phyloP scores from a whole-genome alignment of 2,329 filamentous ascomycete species.

The Aspergillus quadricinctus region DNA sequence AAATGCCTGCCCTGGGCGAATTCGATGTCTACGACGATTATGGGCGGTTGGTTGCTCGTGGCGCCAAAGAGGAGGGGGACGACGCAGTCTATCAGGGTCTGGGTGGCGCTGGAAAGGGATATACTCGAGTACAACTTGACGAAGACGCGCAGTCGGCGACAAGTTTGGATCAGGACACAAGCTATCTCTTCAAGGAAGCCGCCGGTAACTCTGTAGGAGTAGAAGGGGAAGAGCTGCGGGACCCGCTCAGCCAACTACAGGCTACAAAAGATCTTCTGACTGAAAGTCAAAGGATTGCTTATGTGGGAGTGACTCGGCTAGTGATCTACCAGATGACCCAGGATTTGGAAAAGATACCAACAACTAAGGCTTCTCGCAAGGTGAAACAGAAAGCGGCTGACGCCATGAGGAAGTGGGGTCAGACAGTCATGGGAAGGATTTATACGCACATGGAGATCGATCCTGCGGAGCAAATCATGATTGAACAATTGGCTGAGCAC shows the following conservation, averaged over 20 bases:
- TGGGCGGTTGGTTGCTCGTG: slow-evolving; percentile 77
- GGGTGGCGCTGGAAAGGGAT: slow-evolving; percentile 88
- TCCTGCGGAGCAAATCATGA: slow-evolving; percentile 88
- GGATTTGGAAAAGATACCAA: slow-evolving; percentile 58
- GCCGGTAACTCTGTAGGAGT: slow-evolving; percentile 58
- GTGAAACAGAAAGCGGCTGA: slow-evolving; percentile 65
- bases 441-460: slow-evolving; percentile 97
- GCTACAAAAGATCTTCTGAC: slow-evolving; percentile 93
- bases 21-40: slow-evolving; percentile 97
- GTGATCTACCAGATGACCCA: slow-evolving; percentile 74
- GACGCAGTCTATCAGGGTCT: slow-evolving; percentile 71
- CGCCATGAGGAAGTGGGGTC: slow-evolving; percentile 88
- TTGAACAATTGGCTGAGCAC: slow-evolving; percentile 91
- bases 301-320: slow-evolving; percentile 83
- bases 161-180: slow-evolving; percentile 95
- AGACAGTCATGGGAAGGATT: slow-evolving; percentile 95
- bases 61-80: slow-evolving; percentile 65
- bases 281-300: slow-evolving; percentile 91
- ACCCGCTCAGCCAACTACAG: slow-evolving; percentile 85
- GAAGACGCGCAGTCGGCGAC: slow-evolving; percentile 92
- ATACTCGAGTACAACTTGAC: slow-evolving; percentile 90
- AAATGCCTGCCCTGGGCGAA: slow-evolving; percentile 87
- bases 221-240: slow-evolving; percentile 76
- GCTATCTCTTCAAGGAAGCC: slow-evolving; percentile 83
- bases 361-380: slow-evolving; percentile 66